A percentile compares a stretch with the other conserved stretches of the same genome.
phyloP scores from a whole-genome alignment of 2,329 filamentous ascomycete species.

The Blastomyces silverae region DNA sequence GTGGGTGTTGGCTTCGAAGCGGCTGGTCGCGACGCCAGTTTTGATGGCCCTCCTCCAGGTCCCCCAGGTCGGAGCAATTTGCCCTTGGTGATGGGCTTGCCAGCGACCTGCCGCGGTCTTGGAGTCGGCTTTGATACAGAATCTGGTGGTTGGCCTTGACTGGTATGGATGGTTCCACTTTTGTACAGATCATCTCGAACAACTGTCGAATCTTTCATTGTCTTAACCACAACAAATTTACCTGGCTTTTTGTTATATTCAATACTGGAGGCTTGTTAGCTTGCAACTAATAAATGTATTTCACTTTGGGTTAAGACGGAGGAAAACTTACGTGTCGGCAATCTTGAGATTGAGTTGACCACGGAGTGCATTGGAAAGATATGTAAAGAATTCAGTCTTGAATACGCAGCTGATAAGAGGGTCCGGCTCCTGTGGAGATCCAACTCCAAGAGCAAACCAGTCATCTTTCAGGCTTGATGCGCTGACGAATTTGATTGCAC shows the following conservation, averaged over 20 bases:
- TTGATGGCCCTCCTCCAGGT: slow-evolving; percentile 72
- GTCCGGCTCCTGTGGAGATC: slow-evolving; percentile 85
- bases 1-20: slow-evolving; percentile 34
- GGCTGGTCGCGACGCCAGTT: slow-evolving; percentile 51
- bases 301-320: slow-evolving; percentile 23
- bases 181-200: slow-evolving; percentile 78
- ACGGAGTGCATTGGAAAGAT: slow-evolving; percentile 72
- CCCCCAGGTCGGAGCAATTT: slow-evolving; percentile 87
- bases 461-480: slow-evolving; percentile 79
- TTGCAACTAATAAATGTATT: slow-evolving; percentile 16
- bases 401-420: slow-evolving; percentile 89
- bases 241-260: slow-evolving; percentile 98
- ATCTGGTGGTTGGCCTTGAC: slow-evolving; percentile 71
- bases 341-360: slow-evolving; percentile 78
- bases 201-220: slow-evolving; percentile 74
- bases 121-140: slow-evolving; percentile 80
- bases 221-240: slow-evolving; percentile 83
- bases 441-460: slow-evolving; percentile 90
- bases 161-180: slow-evolving; percentile 83
- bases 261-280: slow-evolving; percentile 46
- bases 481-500: slow-evolving; percentile 81
- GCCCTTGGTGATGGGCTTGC: slow-evolving; percentile 84
- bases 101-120: slow-evolving; percentile 75
- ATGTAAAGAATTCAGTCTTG: slow-evolving; percentile 96
- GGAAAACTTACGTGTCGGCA: slow-evolving; percentile 54